These are phyloP conservation scores for Chlorella sp. DNA, from an alignment of 139 green algal genomes.

Conservation along the genomic window DNA sequence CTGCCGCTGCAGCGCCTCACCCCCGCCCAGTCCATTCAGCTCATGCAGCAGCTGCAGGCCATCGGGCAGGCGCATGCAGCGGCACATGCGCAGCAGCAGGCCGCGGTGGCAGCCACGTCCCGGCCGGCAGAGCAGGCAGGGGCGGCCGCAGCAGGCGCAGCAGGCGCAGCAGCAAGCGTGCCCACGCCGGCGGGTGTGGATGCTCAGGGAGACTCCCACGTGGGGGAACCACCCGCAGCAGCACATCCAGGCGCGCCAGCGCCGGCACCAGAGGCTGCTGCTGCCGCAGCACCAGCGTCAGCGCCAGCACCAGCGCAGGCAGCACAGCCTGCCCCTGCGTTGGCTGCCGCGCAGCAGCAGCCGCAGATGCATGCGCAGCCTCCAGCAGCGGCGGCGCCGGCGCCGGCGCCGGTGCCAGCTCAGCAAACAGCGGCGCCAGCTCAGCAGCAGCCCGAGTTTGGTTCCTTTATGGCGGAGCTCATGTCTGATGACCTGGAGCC, in stretches of 20 bases:
- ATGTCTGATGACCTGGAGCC: slow-evolving; percentile 10
- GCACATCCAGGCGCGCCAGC: background rate
- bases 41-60: slow-evolving; percentile 31
- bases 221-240: background rate
- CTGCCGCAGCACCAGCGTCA: slow-evolving; percentile 4
- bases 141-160: background rate
- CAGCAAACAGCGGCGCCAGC: background rate
- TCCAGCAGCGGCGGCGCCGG: background rate
- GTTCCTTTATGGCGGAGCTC: slow-evolving; percentile 47
- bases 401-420: background rate
- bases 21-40: slow-evolving; percentile 46
- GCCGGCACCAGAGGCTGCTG: background rate
- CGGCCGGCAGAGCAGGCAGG: background rate
- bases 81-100: slow-evolving; percentile 7
- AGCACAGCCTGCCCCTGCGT: slow-evolving; percentile 22
- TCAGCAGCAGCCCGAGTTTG: slow-evolving; percentile 22
- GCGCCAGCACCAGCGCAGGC: slow-evolving; percentile 2
- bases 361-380: slow-evolving; percentile 9
- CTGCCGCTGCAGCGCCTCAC: slow-evolving; percentile 50
- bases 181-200: background rate
- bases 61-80: background rate
- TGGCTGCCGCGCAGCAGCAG: background rate
- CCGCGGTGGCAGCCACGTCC: background rate
- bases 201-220: background rate
- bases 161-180: background rate